Percentiles rank a stretch among this genome's conserved stretches.
Evolutionary conservation across 768 basidiomycete species (phyloP).

Genomic region (Cubamyces lactineus): DNA sequence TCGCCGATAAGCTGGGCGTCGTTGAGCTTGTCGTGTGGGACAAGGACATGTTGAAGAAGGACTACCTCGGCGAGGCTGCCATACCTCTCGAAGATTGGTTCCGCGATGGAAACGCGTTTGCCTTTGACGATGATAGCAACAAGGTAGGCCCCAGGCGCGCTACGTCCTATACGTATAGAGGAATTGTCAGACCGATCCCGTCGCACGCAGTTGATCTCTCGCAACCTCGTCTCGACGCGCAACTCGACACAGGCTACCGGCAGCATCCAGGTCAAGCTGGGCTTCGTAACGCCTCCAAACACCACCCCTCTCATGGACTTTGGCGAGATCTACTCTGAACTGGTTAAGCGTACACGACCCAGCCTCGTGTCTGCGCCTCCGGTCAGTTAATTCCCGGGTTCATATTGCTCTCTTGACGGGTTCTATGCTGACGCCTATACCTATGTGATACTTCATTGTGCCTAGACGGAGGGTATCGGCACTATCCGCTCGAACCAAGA

Average conservation of each 20-base stretch:
- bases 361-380: constrained; percentile 79
- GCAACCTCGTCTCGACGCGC: constrained; percentile 51
- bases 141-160: constrained; percentile 53
- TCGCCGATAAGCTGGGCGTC: constrained; percentile 70
- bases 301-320: constrained; percentile 50
- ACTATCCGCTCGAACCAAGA: constrained; percentile 69
- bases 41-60: constrained; percentile 86
- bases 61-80: constrained; percentile 90
- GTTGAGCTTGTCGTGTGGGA: constrained; percentile 94
- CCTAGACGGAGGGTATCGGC: constrained; percentile 83
- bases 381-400: constrained; percentile 44
- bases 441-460: not conserved
- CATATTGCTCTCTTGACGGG: not conserved
- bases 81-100: constrained; percentile 88
- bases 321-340: constrained; percentile 62
- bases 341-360: constrained; percentile 64
- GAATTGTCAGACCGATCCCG: not conserved
- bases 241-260: constrained; percentile 52
- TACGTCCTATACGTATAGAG: constrained; percentile 1
- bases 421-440: not conserved
- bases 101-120: constrained; percentile 45
- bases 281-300: constrained; percentile 53
- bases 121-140: constrained; percentile 67
- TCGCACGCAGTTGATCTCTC: constrained; percentile 47
- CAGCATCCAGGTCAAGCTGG: constrained; percentile 61